Percentiles rank a stretch among this genome's conserved stretches.
Conservation (phyloP, 1,284 basidiomycete genomes). For the Naganishia albida region DNA sequence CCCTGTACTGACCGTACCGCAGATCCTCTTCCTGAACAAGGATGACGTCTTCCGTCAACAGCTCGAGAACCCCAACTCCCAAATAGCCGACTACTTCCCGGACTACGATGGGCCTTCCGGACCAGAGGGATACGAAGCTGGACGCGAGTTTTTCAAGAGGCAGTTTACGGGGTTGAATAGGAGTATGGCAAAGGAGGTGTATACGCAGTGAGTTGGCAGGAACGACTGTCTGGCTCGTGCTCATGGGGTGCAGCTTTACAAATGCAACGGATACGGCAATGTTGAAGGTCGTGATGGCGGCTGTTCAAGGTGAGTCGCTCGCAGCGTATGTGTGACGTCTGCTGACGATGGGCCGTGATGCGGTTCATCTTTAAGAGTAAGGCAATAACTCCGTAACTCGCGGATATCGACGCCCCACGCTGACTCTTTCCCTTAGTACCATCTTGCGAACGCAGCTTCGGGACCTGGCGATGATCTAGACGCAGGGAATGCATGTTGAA, state of each 20-base stretch:
- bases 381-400: neutral
- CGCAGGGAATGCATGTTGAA: neutral
- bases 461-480: constrained; percentile 33
- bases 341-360: no score
- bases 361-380: constrained; percentile 5
- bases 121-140: constrained; percentile 65
- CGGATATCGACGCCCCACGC: neutral
- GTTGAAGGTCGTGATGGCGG: constrained; percentile 88
- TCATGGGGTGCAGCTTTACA: constrained; percentile 65
- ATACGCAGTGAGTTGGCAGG: constrained; percentile 75
- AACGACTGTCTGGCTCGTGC: no score
- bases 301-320: constrained; percentile 57
- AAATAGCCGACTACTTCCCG: constrained; percentile 82
- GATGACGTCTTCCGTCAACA: constrained; percentile 93
- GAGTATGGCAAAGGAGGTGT: constrained; percentile 85
- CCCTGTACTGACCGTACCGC: constrained; percentile 39
- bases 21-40: constrained; percentile 72
- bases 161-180: constrained; percentile 80
- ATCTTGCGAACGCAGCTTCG: constrained; percentile 32
- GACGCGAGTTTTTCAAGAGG: constrained; percentile 85
- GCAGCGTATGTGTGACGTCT: neutral
- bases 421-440: constrained; percentile 24
- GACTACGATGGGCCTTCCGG: constrained; percentile 51
- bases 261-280: constrained; percentile 92
- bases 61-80: constrained; percentile 65